Evolutionary conservation across 2,329 filamentous ascomycete genomes (phyloP), one percentile per base, ranked within the genome.

Genomic region (Ceratocystis diversiconidia): DNA sequence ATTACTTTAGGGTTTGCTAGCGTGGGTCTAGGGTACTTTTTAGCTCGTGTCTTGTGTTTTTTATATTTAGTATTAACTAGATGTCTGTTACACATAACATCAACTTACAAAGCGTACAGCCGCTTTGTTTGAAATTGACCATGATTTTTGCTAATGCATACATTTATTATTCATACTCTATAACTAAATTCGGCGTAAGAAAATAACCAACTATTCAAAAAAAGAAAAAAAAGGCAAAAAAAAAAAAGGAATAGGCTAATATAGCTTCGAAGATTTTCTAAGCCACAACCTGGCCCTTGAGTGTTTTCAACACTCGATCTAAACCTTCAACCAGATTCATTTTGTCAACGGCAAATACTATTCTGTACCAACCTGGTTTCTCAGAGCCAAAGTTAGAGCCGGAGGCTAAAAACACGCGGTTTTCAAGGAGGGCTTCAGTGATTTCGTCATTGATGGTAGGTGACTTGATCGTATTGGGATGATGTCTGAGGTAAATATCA

Each of bases 381-480:
- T 77, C 75, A 0, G 75, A 71, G 0, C 76, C 76, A 67, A 75
- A 77, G 0, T 70, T 71, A 6, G 72, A 69, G 0, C 75, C 76
- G 0, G 72, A 73, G 5, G 75, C 75, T 28, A 77, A 67, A 52
- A 76, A 77, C 1, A 77, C 70, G 48, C 69, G 73, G 1, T 72
- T 69, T 1, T 65, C 63, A 25, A 76, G 65, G 62, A 77, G 48
- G 3, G 69, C 69, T 1, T 73, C 52, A 65, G 71, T 72, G 1
- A 76, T 68, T 3, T 68, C 61, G 19, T 70, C 61, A 5, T 72
- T 72, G 5, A 75, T 41, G 46, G 73, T 69, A 4, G 28, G 22
- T 19, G 43, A 61, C 12, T 25, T 36, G 15, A 68, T 63, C 1
- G 55, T 41, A 2, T 69, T 69, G 0, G 66, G 46, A 46, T 71